Percentiles rank a stretch among this genome's conserved stretches.
phyloP scores from a whole-genome alignment of 306 rosid genomes.

The Vigna trinervia region DNA sequence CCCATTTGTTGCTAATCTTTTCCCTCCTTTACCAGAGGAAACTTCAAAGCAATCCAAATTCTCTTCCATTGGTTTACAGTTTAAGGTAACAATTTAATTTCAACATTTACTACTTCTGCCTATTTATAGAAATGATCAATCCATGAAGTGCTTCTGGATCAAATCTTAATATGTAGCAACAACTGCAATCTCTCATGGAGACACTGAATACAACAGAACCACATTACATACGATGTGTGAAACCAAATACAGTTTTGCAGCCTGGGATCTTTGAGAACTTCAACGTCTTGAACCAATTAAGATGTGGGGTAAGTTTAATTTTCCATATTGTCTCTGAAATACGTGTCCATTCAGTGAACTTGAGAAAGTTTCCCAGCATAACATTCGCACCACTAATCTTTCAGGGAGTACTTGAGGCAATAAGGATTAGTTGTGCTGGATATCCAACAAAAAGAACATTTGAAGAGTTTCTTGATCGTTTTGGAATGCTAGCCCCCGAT shows the following conservation, averaged over 20 bases:
- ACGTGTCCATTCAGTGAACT: constrained; percentile 7
- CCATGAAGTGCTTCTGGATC: constrained; percentile 48
- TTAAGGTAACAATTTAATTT: constrained; percentile 62
- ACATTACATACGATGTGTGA: constrained; percentile 92
- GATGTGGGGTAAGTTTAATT: constrained; percentile 78
- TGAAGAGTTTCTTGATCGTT: constrained; percentile 88
- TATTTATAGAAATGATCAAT: constrained; percentile 30
- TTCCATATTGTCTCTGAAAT: constrained; percentile 19
- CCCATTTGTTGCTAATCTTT: constrained; percentile 72
- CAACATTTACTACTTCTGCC: constrained; percentile 3
- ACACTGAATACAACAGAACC: constrained; percentile 86
- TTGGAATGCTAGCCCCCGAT: constrained; percentile 89
- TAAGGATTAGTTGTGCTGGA: constrained; percentile 90
- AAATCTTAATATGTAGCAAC: constrained; percentile 65
- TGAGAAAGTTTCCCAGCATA: constrained; percentile 2
- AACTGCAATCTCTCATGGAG: constrained; percentile 89
- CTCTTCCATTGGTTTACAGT: constrained; percentile 80
- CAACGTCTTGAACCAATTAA: constrained; percentile 82
- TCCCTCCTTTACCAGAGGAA: constrained; percentile 86
- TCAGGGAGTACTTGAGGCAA: constrained; percentile 95
- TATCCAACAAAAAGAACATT: constrained; percentile 89
- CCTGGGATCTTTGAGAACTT: constrained; percentile 88
- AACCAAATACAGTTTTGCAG: constrained; percentile 85
- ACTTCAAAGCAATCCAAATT: constrained; percentile 86
- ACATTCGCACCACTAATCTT: constrained; percentile 24